Evolutionary conservation across 345 rosid genomes (phyloP), one percentile per base, ranked within the genome.

Genomic region (Stellera chamaejasme): DNA sequence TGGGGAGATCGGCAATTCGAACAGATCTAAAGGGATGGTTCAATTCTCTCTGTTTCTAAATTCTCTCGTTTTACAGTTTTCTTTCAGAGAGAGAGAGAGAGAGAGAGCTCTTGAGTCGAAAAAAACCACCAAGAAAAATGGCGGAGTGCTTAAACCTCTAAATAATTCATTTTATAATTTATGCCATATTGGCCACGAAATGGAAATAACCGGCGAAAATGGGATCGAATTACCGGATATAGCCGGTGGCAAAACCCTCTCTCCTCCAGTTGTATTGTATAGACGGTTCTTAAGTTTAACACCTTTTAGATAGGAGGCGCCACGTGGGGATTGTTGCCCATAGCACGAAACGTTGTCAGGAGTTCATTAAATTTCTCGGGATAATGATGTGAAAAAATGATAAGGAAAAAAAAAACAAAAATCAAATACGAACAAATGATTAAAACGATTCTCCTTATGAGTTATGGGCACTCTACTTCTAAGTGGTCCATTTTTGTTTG

Each of bases 91-190:
- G 52, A 61, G 54, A 63, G 49, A 66, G 58, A 56, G 60, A 69
- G 66, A 62, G 76, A 79, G 69, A 72, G 78, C 80, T 63, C 61
- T 45, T 43, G 66, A 63, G 60, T 27, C 43, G 23, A 19, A 32
- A 67, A 48, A 73, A 73, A 63, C 69, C 70, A 72, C 68, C 63
- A 12, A 45, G 10, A 43, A 27, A 13, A 44, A 43, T 50, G 52
- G 63, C 5, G 48, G 43, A 54, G 72, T 23, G 67, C 86, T 75
- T 71, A 85, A 88, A 79, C 93, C 94, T 72, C 78, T 32, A 32
- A 32, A 32, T 32, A 32, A 32, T 32, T 8, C 39, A 32, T 32
- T 54, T 68, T 1, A 73, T 64, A 61, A 15, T 15, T 52, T 64
- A 45, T 58, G 25, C 6, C 6, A 27, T 56, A 41, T 59, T 56